Conservation (phyloP, 2,329 filamentous ascomycete species). For the Herpotrichia juniperi region DNA sequence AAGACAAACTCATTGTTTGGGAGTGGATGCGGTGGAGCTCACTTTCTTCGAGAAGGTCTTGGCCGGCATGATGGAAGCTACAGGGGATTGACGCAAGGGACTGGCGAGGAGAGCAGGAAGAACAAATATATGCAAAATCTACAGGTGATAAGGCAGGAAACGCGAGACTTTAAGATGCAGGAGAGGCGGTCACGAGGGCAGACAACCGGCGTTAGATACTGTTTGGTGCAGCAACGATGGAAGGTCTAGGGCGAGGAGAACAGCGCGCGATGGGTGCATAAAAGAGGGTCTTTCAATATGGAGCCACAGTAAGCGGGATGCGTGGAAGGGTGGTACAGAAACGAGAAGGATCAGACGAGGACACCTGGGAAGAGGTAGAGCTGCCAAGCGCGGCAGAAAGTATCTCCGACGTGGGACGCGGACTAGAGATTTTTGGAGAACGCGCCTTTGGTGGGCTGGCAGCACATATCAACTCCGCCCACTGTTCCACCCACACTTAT, state of each 20-base stretch:
- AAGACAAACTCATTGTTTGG: slow-evolving; percentile 16
- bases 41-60: slow-evolving; percentile 44
- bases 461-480: slow-evolving; percentile 13
- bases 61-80: slow-evolving; percentile 33
- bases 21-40: slow-evolving; percentile 19
- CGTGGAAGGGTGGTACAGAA: slow-evolving; percentile 31
- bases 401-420: slow-evolving; percentile 15
- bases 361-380: slow-evolving; percentile 12
- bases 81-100: slow-evolving; percentile 3
- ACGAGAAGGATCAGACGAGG: slow-evolving; percentile 24
- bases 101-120: slow-evolving; percentile 4
- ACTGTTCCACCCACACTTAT: slow-evolving; percentile 19
- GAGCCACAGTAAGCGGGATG: slow-evolving; percentile 10
- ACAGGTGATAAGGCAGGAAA: neutral
- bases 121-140: slow-evolving; percentile 2
- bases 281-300: slow-evolving; percentile 21
- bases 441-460: slow-evolving; percentile 31
- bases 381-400: slow-evolving; percentile 20
- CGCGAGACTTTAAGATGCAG: slow-evolving; percentile 6
- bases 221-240: slow-evolving; percentile 9
- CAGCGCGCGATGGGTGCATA: slow-evolving; percentile 13
- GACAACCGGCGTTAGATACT: slow-evolving; percentile 5
- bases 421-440: slow-evolving; percentile 29
- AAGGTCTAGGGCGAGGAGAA: slow-evolving; percentile 3
- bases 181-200: slow-evolving; percentile 16